Conservation (phyloP, 106 monocot genomes). For the Allium cepa region DNA sequence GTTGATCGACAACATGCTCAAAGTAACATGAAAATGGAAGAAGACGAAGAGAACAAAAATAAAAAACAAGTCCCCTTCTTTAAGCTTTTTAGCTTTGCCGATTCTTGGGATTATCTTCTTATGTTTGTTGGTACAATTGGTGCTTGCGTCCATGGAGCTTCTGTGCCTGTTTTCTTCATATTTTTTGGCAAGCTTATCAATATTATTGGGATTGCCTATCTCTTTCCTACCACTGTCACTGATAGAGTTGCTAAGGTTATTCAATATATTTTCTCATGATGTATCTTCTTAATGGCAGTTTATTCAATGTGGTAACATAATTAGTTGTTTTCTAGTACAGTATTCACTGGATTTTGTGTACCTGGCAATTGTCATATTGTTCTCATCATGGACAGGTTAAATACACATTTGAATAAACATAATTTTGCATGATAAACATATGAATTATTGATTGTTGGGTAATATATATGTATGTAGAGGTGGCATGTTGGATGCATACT, state of each 20-base stretch:
- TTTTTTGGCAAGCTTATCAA: slow-evolving; percentile 99
- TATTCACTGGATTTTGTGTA: slow-evolving; percentile 96
- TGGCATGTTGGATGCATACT: slow-evolving; percentile 99
- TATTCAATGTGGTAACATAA: neutral
- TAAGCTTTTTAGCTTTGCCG: slow-evolving; percentile 94
- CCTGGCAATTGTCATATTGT: slow-evolving; percentile 63
- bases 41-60: slow-evolving; percentile 10
- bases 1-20: neutral
- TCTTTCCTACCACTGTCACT: slow-evolving; percentile 75
- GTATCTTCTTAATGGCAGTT: neutral
- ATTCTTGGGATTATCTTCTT: slow-evolving; percentile 66
- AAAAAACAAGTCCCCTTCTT: slow-evolving; percentile 60
- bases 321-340: slow-evolving; percentile 24
- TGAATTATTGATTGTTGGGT: no score
- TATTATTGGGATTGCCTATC: slow-evolving; percentile 88
- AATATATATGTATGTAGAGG: slow-evolving; percentile 39
- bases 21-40: neutral
- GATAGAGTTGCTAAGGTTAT: slow-evolving; percentile 62
- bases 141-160: slow-evolving; percentile 87
- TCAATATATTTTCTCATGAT: neutral
- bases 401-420: no score
- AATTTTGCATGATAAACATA: no score
- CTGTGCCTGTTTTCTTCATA: slow-evolving; percentile 98
- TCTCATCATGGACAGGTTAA: slow-evolving; percentile 90
- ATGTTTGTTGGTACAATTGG: slow-evolving; percentile 78